Evolutionary conservation across 306 rosid genomes (phyloP), one percentile per base, ranked within the genome.

Genomic region (Spatholobus suberectus): DNA sequence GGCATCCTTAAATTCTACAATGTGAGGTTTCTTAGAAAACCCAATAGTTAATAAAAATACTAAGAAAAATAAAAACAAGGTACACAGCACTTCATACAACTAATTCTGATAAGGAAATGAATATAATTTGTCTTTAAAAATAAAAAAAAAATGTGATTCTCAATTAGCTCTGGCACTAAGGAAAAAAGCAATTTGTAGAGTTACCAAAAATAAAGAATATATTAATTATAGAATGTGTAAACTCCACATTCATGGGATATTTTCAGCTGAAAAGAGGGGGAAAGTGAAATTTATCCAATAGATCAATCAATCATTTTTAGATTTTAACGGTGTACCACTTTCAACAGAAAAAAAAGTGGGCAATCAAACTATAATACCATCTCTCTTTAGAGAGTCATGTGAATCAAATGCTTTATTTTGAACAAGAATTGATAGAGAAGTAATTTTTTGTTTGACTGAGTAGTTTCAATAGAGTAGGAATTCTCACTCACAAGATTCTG

Each of bases 401-500:
- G 27, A 49, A 76, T 51, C 47, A 62, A 68, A 69, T 73, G 57
- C 55, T 68, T 49, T 61, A 77, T 44, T 75, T 75, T 32, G 40
- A 23, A 55, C 63, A 12, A 83, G 29, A 71, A 76, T n/a, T 58
- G 49, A 49, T 18, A 24, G 29, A 44, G 40, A 63, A 54, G 5
- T 54, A 20, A 61, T 27, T 59, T 32, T 52, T 29, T 40, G 29
- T 26, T 54, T 55, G 73, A 81, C 59, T 12, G 49, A 21, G 63
- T 23, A 57, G 54, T 40, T 59, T 54, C 58, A 81, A 75, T 26
- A 21, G 18, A 63, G 67, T 86, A 83, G 23, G 69, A 51, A 81
- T 80, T 55, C 29, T 83, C 73, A 90, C 97, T 81, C 85, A 92
- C 97, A 83, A 37, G 86, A 81, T 89, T 93, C 80, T 85, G 86